Evolutionary conservation across 805 yeast genomes (phyloP), one percentile per base, ranked within the genome.

Genomic region (Saitoella complicata): DNA sequence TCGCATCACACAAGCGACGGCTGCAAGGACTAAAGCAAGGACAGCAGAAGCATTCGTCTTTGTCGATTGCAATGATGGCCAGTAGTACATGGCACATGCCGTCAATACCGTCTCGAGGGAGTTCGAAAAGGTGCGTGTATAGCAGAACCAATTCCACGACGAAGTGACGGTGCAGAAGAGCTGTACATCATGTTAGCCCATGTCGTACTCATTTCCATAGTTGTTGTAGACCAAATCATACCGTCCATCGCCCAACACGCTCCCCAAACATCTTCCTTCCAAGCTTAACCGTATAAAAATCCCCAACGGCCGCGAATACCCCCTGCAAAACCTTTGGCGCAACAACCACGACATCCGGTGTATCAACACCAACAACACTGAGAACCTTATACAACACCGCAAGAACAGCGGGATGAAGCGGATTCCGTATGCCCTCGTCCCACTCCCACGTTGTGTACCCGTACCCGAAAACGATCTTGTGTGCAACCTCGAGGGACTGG

Each of bases 391-490:
- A 67, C 10, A 71, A 68, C 1, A 57, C 45, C 1, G 76, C 74
- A 56, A 82, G 85, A 1, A 88, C 45, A 38, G 79, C 61, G 0
- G 98, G 96, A 53, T 86, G 88, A 0, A 80, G 60, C 44, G 82
- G 78, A 7, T 94, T 79, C 48, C 99, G 63, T 4, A 91, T 62
- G 0, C 77, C 78, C 41, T 69, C 66, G 29, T 63, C 58, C 98
- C 98, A 91, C 61, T 91, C 99, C 99, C 99, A 91, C 0, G 97
- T 85, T 35, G 76, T 57, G 53, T 75, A 73, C 0, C 98, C 98
- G 50, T 78, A 79, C 1, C 91, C 87, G 58, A 69, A 85, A 0
- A 80, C 79, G 35, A 69, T 63, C 4, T 55, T 46, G 59, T 86
- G 95, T 0, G 97, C 98, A 0, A 95, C 95, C 55, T 91, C 98